Base-by-base conservation (phyloP, 495 filamentous ascomycete genomes). In the Trypethelium eluteriae region DNA sequence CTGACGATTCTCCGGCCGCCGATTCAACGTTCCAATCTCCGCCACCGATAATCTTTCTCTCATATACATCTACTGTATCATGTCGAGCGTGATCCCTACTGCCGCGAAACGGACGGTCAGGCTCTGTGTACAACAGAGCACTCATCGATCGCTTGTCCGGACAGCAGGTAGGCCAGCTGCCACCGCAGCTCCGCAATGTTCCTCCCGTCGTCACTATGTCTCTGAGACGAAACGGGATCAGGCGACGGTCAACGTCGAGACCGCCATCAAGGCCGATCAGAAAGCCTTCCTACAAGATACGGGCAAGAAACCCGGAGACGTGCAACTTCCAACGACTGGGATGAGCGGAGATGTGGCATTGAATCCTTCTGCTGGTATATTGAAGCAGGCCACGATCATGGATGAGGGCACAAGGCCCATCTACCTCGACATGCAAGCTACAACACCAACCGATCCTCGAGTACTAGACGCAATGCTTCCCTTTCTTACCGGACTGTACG, bases 341-440 rank as follows among this genome's bases (percentile, higher is more conserved):
- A 76, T 86, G 68, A 82, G 82, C 63, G 86, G 79, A 1, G 88
- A 92, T 70, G 78, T 84, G 25, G 84, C 86, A 71, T 83, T 96
- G 83, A 93, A 87, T 76, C 92, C 92, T 9, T 82, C 89, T 67
- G 92, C 91, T 62, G 89, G 87, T 66, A 89, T 97, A 59, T 83
- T 99, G 57, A 95, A 94, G 77, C 89, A 96, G 74, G 95, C 92
- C 2, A 91, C 90, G 38, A 81, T 96, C 65, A 89, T 98, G 89
- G 94, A 96, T 73, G 86, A 96, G 79, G 94, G 95, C 69, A 86
- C 90, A 63, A 85, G 94, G 41, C 94, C 94, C 16, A 97, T 98
- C 71, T 98, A 98, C 72, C 88, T 98, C 47, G 94, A 98, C 74
- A 96, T 96, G 90, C 94, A 99, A 79, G 93, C 94, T 16, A 98